Percentiles rank a stretch among this genome's conserved stretches.
Evolutionary conservation across 352 stramenopile genomes (phyloP).

Genomic region (Pythium periplocum): DNA sequence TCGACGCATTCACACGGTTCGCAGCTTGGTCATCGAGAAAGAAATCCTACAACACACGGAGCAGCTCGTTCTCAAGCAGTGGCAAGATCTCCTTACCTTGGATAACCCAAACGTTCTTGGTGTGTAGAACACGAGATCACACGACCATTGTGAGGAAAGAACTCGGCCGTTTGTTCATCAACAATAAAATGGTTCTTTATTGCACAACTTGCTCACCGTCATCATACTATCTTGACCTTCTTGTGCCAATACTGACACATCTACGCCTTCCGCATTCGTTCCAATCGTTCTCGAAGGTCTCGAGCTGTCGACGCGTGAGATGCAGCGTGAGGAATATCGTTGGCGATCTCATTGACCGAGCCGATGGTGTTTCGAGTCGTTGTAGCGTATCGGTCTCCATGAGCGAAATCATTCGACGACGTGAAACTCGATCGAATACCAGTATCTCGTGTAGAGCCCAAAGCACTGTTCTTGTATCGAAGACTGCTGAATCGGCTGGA

Average conservation of each 20-base stretch:
- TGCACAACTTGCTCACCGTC: too few relatives aligned
- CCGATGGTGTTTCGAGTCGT: conserved; percentile 4
- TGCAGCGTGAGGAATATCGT: conserved; percentile 4
- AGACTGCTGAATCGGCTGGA: conserved; percentile 19
- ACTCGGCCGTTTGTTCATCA: too few relatives aligned
- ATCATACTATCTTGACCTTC: too few relatives aligned
- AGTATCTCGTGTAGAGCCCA: conserved; percentile 5
- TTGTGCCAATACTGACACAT: background rate
- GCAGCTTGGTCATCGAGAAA: conserved; percentile 51
- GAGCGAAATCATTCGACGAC: conserved; percentile 32
- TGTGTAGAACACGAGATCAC: conserved; percentile 1
- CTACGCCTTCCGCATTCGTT: conserved; percentile 11
- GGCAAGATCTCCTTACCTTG: conserved; percentile 39
- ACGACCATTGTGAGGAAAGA: too few relatives aligned
- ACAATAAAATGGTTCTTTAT: too few relatives aligned
- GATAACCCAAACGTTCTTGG: conserved; percentile 35
- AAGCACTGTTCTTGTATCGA: conserved; percentile 13
- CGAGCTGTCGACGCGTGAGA: conserved; percentile 1
- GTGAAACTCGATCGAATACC: conserved; percentile 41
- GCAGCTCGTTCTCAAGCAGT: conserved; percentile 35
- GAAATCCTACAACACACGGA: conserved; percentile 49
- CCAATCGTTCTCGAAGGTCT: conserved; percentile 19
- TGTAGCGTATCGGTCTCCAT: background rate
- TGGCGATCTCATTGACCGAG: conserved; percentile 12
- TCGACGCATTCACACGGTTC: conserved; percentile 25